phyloP scores from a whole-genome alignment of 805 yeast genomes.

The Cyberlindnera sargentensis region DNA sequence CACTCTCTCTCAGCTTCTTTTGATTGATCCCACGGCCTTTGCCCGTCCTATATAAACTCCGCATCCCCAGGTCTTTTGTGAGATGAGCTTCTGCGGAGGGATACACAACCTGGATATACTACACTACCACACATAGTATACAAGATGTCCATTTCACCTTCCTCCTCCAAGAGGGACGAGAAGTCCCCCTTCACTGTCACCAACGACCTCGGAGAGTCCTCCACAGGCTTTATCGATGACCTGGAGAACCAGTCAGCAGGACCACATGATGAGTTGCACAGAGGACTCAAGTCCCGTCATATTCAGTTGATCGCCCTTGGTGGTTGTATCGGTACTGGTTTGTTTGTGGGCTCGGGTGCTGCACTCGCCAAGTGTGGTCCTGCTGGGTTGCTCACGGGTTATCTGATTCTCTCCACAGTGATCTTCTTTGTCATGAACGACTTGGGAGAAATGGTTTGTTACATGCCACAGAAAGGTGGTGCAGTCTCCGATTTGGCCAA shows the following conservation, averaged over 20 bases:
- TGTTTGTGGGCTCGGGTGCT: slow-evolving; percentile 67
- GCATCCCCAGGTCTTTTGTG: too few species aligned
- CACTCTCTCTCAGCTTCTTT: background rate
- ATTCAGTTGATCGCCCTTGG: slow-evolving; percentile 79
- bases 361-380: slow-evolving; percentile 66
- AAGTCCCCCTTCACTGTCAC: slow-evolving; percentile 11
- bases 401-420: slow-evolving; percentile 52
- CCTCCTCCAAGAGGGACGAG: slow-evolving; percentile 12
- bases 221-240: slow-evolving; percentile 22
- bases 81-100: background rate
- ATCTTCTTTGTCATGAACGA: slow-evolving; percentile 60
- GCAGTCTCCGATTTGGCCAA: slow-evolving; percentile 54
- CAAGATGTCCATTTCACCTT: slow-evolving; percentile 1
- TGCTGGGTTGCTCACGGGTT: slow-evolving; percentile 57
- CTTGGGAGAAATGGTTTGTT: slow-evolving; percentile 64
- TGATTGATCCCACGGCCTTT: too few species aligned
- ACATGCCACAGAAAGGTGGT: slow-evolving; percentile 54
- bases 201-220: slow-evolving; percentile 16
- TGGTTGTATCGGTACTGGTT: slow-evolving; percentile 80
- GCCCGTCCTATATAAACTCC: too few species aligned
- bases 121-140: background rate
- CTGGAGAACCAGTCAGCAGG: slow-evolving; percentile 9
- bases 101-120: background rate
- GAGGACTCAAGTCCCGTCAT: slow-evolving; percentile 51
- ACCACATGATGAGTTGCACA: slow-evolving; percentile 14